These are phyloP conservation scores for Neofusicoccum cordaticola DNA, from an alignment of 2,329 filamentous ascomycete species.

Conservation along the genomic window DNA sequence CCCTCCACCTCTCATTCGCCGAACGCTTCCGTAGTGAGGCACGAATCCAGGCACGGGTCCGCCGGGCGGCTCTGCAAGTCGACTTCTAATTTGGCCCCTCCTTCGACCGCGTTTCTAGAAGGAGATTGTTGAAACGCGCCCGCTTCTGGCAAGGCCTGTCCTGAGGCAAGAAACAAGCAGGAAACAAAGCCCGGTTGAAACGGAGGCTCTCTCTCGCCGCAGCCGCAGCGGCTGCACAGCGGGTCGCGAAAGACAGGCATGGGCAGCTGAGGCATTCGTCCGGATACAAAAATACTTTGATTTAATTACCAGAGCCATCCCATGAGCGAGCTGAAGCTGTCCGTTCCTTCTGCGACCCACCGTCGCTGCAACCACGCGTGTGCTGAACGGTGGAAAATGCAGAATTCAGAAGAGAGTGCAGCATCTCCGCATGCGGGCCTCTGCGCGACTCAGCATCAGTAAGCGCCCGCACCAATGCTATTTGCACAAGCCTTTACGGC, in stretches of 20 bases:
- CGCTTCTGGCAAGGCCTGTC: background rate
- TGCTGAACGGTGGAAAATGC: background rate
- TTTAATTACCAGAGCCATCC: no score
- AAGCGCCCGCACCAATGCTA: conserved; percentile 2
- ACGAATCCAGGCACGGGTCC: background rate
- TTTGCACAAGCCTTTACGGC: background rate
- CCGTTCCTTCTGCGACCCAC: no score
- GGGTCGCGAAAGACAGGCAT: no score
- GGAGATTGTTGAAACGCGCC: background rate
- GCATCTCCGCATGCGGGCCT: background rate
- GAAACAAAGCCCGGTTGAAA: background rate
- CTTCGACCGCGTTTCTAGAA: background rate
- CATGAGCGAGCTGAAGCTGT: no score
- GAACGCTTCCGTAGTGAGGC: background rate
- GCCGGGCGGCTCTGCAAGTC: background rate
- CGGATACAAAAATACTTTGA: background rate
- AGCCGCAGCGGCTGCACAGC: background rate
- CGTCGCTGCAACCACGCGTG: background rate
- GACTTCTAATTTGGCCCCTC: background rate
- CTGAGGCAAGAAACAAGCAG: background rate
- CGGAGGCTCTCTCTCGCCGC: background rate
- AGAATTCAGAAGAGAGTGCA: background rate
- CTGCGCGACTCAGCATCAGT: conserved; percentile 1
- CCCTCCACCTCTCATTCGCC: background rate
- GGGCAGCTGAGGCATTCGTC: no score